Evolutionary conservation across 2,329 filamentous ascomycete species (phyloP).

Genomic region (Cordyceps cateniannulata): DNA sequence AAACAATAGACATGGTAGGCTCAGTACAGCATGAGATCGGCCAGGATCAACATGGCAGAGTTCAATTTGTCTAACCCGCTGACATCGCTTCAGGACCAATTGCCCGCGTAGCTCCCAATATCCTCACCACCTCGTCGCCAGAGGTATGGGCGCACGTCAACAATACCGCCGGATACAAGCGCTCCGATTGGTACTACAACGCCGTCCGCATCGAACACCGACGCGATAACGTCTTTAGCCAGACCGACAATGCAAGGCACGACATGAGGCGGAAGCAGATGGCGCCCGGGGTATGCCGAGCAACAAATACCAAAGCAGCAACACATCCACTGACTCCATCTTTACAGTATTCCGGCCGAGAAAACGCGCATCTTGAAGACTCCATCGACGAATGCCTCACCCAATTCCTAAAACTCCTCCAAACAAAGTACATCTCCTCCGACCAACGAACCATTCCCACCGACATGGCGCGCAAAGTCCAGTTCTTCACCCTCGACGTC

Average conservation of each 20-base stretch:
- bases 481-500: constrained; percentile 48
- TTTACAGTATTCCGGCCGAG: constrained; percentile 46
- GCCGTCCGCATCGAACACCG: constrained; percentile 41
- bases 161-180: constrained; percentile 34
- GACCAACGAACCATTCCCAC: constrained; percentile 25
- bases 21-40: constrained; percentile 10
- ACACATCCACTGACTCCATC: background rate
- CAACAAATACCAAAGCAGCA: background rate
- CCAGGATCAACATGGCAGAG: background rate
- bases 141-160: constrained; percentile 40
- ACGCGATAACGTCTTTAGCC: constrained; percentile 46
- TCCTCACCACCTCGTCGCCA: constrained; percentile 42
- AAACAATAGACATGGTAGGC: constrained; percentile 22
- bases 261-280: constrained; percentile 40
- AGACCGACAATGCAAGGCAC: constrained; percentile 43
- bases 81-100: constrained; percentile 21
- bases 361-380: constrained; percentile 43
- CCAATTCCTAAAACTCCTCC: constrained; percentile 39
- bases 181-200: constrained; percentile 38
- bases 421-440: constrained; percentile 35
- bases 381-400: constrained; percentile 41
- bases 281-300: constrained; percentile 36
- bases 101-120: constrained; percentile 36
- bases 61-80: background rate
- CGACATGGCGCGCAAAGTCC: constrained; percentile 40